Evolutionary conservation across 2,329 filamentous ascomycete genomes (phyloP), one percentile per base, ranked within the genome.

Genomic region (Colletotrichum neosansevieriae): DNA sequence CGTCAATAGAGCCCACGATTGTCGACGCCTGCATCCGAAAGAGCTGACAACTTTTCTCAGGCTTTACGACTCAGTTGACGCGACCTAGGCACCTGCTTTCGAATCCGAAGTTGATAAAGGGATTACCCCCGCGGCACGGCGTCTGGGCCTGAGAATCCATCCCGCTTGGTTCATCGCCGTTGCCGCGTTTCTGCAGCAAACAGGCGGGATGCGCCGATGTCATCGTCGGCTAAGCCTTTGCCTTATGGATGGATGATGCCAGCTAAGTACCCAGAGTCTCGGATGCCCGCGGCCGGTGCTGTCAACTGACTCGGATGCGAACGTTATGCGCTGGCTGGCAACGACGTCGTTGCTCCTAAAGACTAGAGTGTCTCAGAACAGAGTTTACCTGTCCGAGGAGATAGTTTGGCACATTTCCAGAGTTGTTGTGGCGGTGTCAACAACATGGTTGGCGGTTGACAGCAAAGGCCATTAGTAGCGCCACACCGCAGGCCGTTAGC

Each of bases 401-500:
- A 65, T 56, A 54, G 47, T 40, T 17, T 47, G 21, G 29, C 51
- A 51, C 49, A 13, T 15, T 40, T 19, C 21, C 3, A 58, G 17
- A 11, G 45, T 51, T 42, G 19, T 24, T 58, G 49, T 56, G 40
- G 29, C 61, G 49, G 56, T 38, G 50, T 57, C 49, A 56, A 17
- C 32, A n/a, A 29, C 56, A 38, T 49, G 61, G 61, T 47, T 49
- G 54, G 54, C 65, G 61, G 49, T 42, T 56, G 61, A 54, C 47
- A 65, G 40, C 19, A 65, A 40, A 29, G 50, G 60, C 11, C 57
- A 12, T 65, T 60, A 68, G 65, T 68, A 49, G 32, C 61, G 61
- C 65, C 61, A 65, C 65, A 60, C 42, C 47, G 40, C 54, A 56
- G 34, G 21, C 65, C 60, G 40, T 36, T 50, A 32, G 29, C 47